Percentiles rank a stretch among this genome's conserved stretches.
These are phyloP conservation scores for Tuber borchii DNA, from an alignment of 495 filamentous ascomycete species.

Conservation along the genomic window DNA sequence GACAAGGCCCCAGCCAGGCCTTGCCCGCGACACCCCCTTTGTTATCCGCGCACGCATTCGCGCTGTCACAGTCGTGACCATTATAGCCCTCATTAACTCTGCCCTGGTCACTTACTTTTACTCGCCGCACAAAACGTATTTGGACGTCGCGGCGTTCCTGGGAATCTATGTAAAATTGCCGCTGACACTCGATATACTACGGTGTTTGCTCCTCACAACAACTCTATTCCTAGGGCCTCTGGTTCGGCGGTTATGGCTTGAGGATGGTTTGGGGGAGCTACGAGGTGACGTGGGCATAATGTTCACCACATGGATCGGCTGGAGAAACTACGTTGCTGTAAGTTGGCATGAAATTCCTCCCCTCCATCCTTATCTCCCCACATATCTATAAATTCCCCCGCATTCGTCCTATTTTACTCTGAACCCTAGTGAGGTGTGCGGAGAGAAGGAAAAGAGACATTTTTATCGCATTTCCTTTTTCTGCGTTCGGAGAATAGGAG, in stretches of 20 bases:
- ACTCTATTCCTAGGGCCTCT: slow-evolving; percentile 81
- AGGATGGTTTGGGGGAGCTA: slow-evolving; percentile 65
- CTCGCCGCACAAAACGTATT: slow-evolving; percentile 26
- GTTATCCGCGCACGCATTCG: slow-evolving; percentile 83
- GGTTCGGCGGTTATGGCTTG: slow-evolving; percentile 60
- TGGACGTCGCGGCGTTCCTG: slow-evolving; percentile 28
- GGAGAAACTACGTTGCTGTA: slow-evolving; percentile 61
- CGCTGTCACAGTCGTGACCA: slow-evolving; percentile 65
- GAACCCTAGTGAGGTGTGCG: not conserved
- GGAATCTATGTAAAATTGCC: slow-evolving; percentile 43
- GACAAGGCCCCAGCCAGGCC: slow-evolving; percentile 71
- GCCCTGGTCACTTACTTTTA: slow-evolving; percentile 52
- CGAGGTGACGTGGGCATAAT: slow-evolving; percentile 46
- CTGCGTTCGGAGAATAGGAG: not conserved
- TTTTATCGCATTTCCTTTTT: not conserved
- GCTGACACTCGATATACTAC: slow-evolving; percentile 54
- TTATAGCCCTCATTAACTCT: slow-evolving; percentile 56
- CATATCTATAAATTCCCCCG: not conserved
- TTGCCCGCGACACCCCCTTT: slow-evolving; percentile 79
- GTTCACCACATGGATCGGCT: slow-evolving; percentile 57
- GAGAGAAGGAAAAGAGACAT: not conserved
- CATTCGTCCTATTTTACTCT: not conserved
- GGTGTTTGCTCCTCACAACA: slow-evolving; percentile 58
- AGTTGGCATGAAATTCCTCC: slow-evolving; percentile 34
- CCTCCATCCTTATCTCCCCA: not conserved